Evolutionary conservation across 73 alveolate species (phyloP).

Genomic region (Uronychia binucleata): DNA sequence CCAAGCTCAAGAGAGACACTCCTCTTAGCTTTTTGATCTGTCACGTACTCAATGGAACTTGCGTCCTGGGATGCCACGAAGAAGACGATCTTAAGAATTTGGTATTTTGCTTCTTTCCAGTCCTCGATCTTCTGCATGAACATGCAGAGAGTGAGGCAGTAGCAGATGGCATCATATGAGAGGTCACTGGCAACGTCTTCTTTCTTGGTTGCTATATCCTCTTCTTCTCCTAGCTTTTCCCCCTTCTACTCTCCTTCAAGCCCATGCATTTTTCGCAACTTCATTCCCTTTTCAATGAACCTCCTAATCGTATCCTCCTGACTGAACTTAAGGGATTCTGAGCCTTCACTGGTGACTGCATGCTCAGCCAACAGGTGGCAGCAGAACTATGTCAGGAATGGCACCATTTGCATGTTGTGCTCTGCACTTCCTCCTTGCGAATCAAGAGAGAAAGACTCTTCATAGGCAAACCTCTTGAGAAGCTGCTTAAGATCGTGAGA

Average conservation of each 20-base stretch:
- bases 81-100: background rate
- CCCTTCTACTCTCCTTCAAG: background rate
- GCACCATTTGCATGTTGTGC: conserved; percentile 55
- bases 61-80: background rate
- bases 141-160: background rate
- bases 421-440: conserved; percentile 71
- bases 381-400: conserved; percentile 34
- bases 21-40: background rate
- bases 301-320: background rate
- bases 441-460: conserved; percentile 62
- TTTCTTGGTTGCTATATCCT: background rate
- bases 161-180: background rate
- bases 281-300: background rate
- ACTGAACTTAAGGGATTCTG: background rate
- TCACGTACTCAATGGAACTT: background rate
- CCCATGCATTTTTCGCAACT: background rate
- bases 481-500: conserved; percentile 40
- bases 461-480: conserved; percentile 44
- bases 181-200: background rate
- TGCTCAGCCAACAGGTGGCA: background rate
- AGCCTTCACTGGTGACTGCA: background rate
- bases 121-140: background rate
- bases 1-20: background rate
- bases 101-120: background rate
- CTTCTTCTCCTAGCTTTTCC: background rate